Base-by-base conservation (phyloP, 2,329 filamentous ascomycete species). In the Tolypocladium endophyticum region DNA sequence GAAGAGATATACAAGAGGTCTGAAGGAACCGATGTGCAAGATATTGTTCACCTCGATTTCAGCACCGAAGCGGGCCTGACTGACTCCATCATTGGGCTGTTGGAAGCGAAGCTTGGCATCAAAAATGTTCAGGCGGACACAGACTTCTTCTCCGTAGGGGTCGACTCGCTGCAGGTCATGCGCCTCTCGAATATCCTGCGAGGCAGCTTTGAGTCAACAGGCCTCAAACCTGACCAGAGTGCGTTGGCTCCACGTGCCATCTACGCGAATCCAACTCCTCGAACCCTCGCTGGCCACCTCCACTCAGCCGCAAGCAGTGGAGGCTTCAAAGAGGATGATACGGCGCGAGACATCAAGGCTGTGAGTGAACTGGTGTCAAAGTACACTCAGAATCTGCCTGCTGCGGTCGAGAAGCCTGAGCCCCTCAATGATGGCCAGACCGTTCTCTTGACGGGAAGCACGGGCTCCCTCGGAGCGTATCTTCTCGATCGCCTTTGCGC, bases 391-490 rank as follows among this genome's bases (percentile, higher is more conserved):
- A 55, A 69, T 39, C 66, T 74, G 0, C 66, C 66, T 1, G 50
- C 55, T 1, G 60, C 66, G 2, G 60, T 56, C 4, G 54, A 59
- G n/a, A 67, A 71, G 39, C 63, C 68, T 1, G 58, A 64, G 23
- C 66, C 71, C 0, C 58, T 62, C 5, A 59, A 65, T 18, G 64
- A 74, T 59, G 59, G 70, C 59, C 63, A 76, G 62, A 91, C 87
- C 0, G 80, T 94, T 14, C 87, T 96, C 71, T 76, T 96, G 12
- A 96, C 92, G 1, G 92, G 92, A 30, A 90, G 88, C 3, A 96
- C 92, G 6, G 92, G 92, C 2, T 96, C 96, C 74, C 74, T 97
- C 23, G 92, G 92, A 20, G 83, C 89, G 0, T 94, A 92, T 68
- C 78, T 96, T 2, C 71, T 79, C 9, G 69, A 75, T 30, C 62